These are phyloP conservation scores for Aspergillus awamori DNA, from an alignment of 2,329 filamentous ascomycete genomes.

Conservation along the genomic window DNA sequence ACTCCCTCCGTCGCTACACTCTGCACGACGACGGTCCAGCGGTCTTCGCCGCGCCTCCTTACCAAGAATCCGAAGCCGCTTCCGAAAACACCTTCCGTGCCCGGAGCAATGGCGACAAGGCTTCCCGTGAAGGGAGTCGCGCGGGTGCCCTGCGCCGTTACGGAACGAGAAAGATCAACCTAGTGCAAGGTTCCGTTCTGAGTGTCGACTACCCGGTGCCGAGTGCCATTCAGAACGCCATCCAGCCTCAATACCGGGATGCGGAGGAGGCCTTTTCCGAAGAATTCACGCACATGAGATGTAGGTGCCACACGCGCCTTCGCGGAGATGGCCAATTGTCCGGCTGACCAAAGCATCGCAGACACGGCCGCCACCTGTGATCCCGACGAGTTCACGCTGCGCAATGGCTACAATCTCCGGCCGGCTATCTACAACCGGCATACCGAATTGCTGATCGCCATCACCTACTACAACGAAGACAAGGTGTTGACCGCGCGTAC, in stretches of 20 bases:
- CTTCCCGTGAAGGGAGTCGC: constrained; percentile 8
- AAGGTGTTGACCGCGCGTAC: constrained; percentile 90
- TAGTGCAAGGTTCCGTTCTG: constrained; percentile 92
- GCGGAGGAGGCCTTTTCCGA: constrained; percentile 81
- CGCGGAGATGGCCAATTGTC: background rate
- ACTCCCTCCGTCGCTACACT: constrained; percentile 36
- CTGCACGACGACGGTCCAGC: constrained; percentile 54
- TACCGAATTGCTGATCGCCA: constrained; percentile 93
- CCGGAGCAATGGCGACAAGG: constrained; percentile 29
- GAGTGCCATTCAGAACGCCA: constrained; percentile 94
- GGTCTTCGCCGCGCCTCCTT: constrained; percentile 54
- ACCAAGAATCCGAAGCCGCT: constrained; percentile 61
- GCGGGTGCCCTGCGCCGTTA: constrained; percentile 71
- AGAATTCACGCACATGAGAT: constrained; percentile 97
- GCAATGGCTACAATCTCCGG: constrained; percentile 97
- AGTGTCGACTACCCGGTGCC: constrained; percentile 97
- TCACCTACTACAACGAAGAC: constrained; percentile 99
- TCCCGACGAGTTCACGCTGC: constrained; percentile 95
- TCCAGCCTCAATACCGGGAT: constrained; percentile 86
- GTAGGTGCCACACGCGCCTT: constrained; percentile 44
- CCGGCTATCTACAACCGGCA: constrained; percentile 98
- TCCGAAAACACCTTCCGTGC: constrained; percentile 43
- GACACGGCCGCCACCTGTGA: constrained; percentile 96
- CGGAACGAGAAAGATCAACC: constrained; percentile 95
- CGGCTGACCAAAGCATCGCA: constrained; percentile 29